Evolutionary conservation across 495 filamentous ascomycete genomes (phyloP), one percentile per base, ranked within the genome.

Genomic region (Friedmanniomyces endolithicus): DNA sequence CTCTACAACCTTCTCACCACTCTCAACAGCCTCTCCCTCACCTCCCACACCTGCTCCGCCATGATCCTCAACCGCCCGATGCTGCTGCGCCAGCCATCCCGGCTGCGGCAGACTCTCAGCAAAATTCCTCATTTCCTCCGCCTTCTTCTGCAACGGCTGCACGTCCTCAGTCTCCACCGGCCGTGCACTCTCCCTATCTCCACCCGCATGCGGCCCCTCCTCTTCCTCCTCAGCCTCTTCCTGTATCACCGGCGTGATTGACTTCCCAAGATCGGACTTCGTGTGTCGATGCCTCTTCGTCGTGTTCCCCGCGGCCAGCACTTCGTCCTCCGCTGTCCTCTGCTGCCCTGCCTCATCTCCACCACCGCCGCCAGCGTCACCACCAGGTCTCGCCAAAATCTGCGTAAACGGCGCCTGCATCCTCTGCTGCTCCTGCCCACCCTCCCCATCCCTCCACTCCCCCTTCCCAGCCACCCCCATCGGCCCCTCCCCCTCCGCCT

Each of bases 401-500:
- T 31, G 27, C 9, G 27, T 4, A 9, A 31, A 31, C 27, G 27
- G 46, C 27, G 20, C 11, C 47, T 55, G 16, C 48, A 59, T 25
- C 34, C 48, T 54, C 49, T 39, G 52, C 45, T 45, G 34, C 44
- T 37, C n/a, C 25, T 53, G 58, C 41, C 49, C 57, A 48, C 64
- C 70, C 51, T 82, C 75, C 29, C 66, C 65, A 56, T 75, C 27
- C 9, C 53, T 33, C 23, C 47, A 25, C 49, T 67, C 77, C 0
- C 86, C 63, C 11, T 88, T 90, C 2, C 92, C 94, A 65, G 96
- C 90, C 12, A 83, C 78, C 1, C 31, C 50, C 9, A 52, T 25
- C n/a, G 52, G 40, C 49, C 65, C 77, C 0, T 86, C 63, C 12
- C 88, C 90, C 65, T 97, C 92, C 2, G 94, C 94, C 65, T 97